Evolutionary conservation across 768 basidiomycete genomes (phyloP).

Genomic region (Kwoniella mangroviensis): DNA sequence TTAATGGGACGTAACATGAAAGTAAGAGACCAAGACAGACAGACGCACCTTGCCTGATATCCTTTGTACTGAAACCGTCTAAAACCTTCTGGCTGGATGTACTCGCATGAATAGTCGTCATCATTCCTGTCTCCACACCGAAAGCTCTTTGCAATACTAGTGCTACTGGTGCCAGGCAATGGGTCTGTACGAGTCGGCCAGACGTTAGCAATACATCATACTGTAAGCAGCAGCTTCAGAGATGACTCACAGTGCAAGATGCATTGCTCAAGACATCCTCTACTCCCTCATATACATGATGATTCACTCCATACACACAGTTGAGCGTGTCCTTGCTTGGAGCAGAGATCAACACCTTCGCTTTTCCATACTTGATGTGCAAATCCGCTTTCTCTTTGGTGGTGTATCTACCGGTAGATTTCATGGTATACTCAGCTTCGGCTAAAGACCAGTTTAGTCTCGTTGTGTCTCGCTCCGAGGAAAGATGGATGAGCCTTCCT

Average conservation of each 20-base stretch:
- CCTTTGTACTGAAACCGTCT: slow-evolving; percentile 56
- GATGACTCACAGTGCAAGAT: slow-evolving; percentile 51
- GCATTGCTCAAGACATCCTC: slow-evolving; percentile 57
- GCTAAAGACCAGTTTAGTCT: slow-evolving; percentile 52
- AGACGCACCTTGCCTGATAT: slow-evolving; percentile 43
- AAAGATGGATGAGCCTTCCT: slow-evolving; percentile 49
- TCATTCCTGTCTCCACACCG: slow-evolving; percentile 57
- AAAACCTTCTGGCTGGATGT: slow-evolving; percentile 57
- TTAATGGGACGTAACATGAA: no score
- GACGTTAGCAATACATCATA: no score
- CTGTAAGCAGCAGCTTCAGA: no score
- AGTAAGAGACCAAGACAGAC: no score
- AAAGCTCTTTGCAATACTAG: slow-evolving; percentile 53
- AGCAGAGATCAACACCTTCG: slow-evolving; percentile 58
- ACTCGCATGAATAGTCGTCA: slow-evolving; percentile 58
- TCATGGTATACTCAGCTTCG: slow-evolving; percentile 56
- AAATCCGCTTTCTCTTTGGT: slow-evolving; percentile 46
- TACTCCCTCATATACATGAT: slow-evolving; percentile 35
- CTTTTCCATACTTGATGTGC: slow-evolving; percentile 51
- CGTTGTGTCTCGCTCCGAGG: slow-evolving; percentile 50
- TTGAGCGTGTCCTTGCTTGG: slow-evolving; percentile 52
- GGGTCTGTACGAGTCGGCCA: slow-evolving; percentile 38
- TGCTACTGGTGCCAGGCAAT: slow-evolving; percentile 58
- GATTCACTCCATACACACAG: slow-evolving; percentile 57
- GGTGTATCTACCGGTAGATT: slow-evolving; percentile 56